Conservation (phyloP, 2,329 filamentous ascomycete species). For the Aureobasidium sp. region DNA sequence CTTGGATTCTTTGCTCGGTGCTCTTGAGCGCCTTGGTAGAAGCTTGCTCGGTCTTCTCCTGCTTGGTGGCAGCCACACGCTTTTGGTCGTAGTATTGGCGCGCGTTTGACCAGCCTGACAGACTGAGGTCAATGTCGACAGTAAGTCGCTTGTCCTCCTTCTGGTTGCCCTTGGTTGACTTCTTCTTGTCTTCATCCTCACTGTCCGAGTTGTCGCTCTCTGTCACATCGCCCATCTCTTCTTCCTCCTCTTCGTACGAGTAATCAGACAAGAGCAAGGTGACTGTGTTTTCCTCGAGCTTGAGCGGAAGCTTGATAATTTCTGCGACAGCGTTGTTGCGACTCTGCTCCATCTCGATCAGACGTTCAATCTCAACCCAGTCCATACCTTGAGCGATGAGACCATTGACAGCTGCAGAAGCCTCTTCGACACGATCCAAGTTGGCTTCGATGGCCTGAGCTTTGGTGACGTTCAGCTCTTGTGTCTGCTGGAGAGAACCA, state of each 20-base stretch:
- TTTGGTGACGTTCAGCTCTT: conserved; percentile 77
- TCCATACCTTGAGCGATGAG: conserved; percentile 94
- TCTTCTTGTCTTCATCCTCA: conserved; percentile 39
- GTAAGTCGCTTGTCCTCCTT: conserved; percentile 43
- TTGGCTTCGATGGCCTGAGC: conserved; percentile 88
- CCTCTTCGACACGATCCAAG: conserved; percentile 82
- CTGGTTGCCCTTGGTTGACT: conserved; percentile 17
- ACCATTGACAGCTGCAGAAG: conserved; percentile 84
- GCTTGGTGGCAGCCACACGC: conserved; percentile 73
- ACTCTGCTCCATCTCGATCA: conserved; percentile 81
- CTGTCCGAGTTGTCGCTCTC: conserved; percentile 57
- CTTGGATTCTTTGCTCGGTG: conserved; percentile 77
- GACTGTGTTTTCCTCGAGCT: conserved; percentile 80
- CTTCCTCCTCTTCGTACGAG: conserved; percentile 50
- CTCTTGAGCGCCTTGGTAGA: conserved; percentile 78
- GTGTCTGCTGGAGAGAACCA: conserved; percentile 71
- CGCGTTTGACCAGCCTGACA: conserved; percentile 84
- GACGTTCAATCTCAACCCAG: conserved; percentile 81
- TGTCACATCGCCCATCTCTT: conserved; percentile 53
- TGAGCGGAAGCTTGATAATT: conserved; percentile 78
- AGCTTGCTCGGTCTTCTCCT: conserved; percentile 76
- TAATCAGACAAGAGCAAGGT: conserved; percentile 71
- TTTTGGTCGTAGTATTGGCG: conserved; percentile 87
- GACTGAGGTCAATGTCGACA: conserved; percentile 75
- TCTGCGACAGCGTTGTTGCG: conserved; percentile 76